These are phyloP conservation scores for Linderniella brevidens DNA, from an alignment of 257 asterid genomes.

Conservation along the genomic window DNA sequence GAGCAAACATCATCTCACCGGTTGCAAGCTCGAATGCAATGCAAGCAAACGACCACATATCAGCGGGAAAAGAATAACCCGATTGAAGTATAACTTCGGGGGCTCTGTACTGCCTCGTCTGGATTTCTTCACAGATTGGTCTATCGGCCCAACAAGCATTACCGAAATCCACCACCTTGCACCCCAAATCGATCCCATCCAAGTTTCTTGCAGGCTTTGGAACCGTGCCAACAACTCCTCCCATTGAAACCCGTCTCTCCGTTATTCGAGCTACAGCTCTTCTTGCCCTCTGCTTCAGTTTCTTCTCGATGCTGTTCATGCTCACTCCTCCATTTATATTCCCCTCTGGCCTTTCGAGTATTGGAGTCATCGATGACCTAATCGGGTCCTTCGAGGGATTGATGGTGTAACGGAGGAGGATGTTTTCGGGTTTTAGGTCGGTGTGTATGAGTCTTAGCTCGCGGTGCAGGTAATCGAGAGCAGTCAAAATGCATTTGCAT, in stretches of 20 bases:
- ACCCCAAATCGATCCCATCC: conserved; percentile 73
- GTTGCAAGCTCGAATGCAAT: conserved; percentile 92
- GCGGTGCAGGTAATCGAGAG: conserved; percentile 78
- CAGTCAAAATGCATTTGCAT: conserved; percentile 76
- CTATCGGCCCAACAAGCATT: conserved; percentile 91
- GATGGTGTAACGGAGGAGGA: conserved; percentile 61
- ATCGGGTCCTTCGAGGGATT: conserved; percentile 83
- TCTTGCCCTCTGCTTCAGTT: conserved; percentile 80
- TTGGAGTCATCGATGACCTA: conserved; percentile 57
- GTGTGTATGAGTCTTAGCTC: conserved; percentile 73
- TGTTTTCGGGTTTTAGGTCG: conserved; percentile 91
- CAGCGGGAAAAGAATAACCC: conserved; percentile 81
- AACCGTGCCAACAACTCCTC: conserved; percentile 25
- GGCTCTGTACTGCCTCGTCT: conserved; percentile 96
- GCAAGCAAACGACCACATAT: conserved; percentile 98
- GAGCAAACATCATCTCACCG: conserved; percentile 96
- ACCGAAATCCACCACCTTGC: conserved; percentile 96
- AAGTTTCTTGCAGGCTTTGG: conserved; percentile 58
- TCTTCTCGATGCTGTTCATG: conserved; percentile 59
- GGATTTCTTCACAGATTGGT: conserved; percentile 81
- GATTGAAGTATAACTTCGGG: conserved; percentile 86
- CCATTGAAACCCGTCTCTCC: conserved; percentile 52
- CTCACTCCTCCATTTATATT: conserved; percentile 44
- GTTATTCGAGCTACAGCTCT: conserved; percentile 90
- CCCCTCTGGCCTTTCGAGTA: conserved; percentile 75